Conservation (phyloP, 345 rosid species). For the Linum lewisii region DNA sequence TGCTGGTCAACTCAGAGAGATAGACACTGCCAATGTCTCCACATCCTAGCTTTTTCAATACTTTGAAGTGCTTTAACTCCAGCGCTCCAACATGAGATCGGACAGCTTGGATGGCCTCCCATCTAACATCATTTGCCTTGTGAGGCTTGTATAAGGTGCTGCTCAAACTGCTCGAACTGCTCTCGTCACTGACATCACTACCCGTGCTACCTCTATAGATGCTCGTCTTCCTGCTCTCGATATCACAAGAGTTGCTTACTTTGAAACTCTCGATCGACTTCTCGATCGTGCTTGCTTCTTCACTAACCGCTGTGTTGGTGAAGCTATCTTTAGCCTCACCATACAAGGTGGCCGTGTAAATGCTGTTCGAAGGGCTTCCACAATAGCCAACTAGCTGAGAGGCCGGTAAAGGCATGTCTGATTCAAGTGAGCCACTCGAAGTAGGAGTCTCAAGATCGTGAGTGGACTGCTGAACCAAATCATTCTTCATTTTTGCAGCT, state of each 20-base stretch:
- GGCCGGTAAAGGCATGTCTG: constrained; percentile 15
- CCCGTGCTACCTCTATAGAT: constrained; percentile 64
- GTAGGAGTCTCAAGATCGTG: constrained; percentile 27
- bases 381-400: constrained; percentile 37
- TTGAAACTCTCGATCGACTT: constrained; percentile 32
- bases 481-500: constrained; percentile 15
- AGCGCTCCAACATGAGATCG: constrained; percentile 35
- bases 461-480: constrained; percentile 21
- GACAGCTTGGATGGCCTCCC: constrained; percentile 83
- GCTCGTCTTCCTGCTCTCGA: constrained; percentile 58
- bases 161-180: constrained; percentile 74
- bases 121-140: constrained; percentile 68
- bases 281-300: constrained; percentile 42
- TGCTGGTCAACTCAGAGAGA: constrained; percentile 71
- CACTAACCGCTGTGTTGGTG: constrained; percentile 61
- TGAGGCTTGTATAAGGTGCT: constrained; percentile 64
- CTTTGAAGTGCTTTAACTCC: constrained; percentile 54
- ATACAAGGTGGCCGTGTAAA: constrained; percentile 40
- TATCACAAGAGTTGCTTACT: constrained; percentile 30
- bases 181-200: constrained; percentile 85
- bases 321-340: constrained; percentile 71
- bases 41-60: constrained; percentile 50
- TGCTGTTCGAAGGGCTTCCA: constrained; percentile 56
- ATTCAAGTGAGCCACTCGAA: constrained; percentile 31
- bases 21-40: constrained; percentile 87